Base-by-base conservation (phyloP, 1,284 basidiomycete species). In the Ceratobasidium sp. region DNA sequence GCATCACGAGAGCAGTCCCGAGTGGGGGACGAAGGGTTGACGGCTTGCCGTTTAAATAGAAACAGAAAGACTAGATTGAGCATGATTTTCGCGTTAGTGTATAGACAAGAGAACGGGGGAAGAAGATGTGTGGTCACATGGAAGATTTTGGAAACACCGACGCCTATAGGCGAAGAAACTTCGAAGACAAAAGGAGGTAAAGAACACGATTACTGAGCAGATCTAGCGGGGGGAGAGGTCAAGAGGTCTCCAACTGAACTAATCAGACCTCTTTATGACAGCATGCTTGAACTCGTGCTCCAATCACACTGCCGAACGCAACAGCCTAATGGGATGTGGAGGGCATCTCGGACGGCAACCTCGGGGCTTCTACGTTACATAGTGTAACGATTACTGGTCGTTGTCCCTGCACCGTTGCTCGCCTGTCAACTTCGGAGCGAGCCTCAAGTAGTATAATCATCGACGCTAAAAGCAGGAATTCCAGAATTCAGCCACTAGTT, bases 61-160 rank as follows among this genome's bases (percentile, higher is more conserved):
- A 53, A 4, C 14, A 2, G 22, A 53, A 53, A 66, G 45, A 53
- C 64, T 66, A 27, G 64, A n/a, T 6, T 27, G 48, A 29, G 24
- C 54, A 41, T 64, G 54, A 29, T 57, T 57, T 57, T 57, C 31
- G 41, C 17, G 36, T 66, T 41, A 66, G 64, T n/a, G n/a, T 66
- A 31, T 54, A 19, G 27, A 27, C 50, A 41, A n/a, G 36, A 33
- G 48, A 36, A 31, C n/a, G 19, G 22, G 22, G 50, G 36, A 41
- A 56, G 48, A 66, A 66, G 63, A 33, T 47, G 14, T 27, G 24
- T 45, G 17, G 50, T 66, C 64, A 66, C 64, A 66, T 66, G 64
- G 48, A 33, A 17, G n/a, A 27, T 44, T n/a, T n/a, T n/a, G 31
- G 57, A 60, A 60, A 60, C 41, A 60, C 36, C 57, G 36, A 41